phyloP scores from a whole-genome alignment of 2,329 filamentous ascomycete genomes.

The Ascocoryne sarcoides region DNA sequence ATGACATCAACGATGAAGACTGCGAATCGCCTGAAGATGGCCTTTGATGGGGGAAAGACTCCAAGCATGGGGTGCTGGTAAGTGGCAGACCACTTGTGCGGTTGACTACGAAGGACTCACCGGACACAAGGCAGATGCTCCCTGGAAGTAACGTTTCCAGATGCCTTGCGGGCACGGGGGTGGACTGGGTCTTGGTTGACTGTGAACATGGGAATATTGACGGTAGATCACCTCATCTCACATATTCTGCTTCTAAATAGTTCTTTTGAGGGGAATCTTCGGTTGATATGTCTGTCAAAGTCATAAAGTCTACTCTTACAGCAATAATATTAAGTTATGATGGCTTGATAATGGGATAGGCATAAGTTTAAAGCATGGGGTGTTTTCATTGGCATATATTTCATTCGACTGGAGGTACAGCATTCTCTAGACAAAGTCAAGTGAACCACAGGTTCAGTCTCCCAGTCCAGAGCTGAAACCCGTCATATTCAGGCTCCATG shows the following conservation, averaged over 20 bases:
- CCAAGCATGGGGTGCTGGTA: constrained; percentile 46
- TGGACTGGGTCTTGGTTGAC: constrained; percentile 59
- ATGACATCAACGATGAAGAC: constrained; percentile 24
- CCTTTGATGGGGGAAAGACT: constrained; percentile 37
- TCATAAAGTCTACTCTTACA: too few species aligned
- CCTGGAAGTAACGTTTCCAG: constrained; percentile 52
- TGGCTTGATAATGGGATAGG: too few species aligned
- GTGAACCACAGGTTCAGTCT: too few species aligned
- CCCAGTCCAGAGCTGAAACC: too few species aligned
- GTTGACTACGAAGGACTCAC: background rate
- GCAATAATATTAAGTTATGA: too few species aligned
- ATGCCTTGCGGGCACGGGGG: constrained; percentile 49
- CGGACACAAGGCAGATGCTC: constrained; percentile 43
- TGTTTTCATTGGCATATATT: too few species aligned
- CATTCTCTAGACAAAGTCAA: too few species aligned
- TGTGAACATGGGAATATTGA: constrained; percentile 47
- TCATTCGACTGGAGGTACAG: too few species aligned
- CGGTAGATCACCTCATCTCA: constrained; percentile 28
- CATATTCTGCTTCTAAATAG: background rate
- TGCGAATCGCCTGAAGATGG: constrained; percentile 40
- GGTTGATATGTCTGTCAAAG: background rate
- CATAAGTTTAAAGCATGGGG: too few species aligned
- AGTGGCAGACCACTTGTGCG: background rate
- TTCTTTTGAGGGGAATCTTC: background rate
- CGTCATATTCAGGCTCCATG: too few species aligned